Percentiles rank a stretch among this genome's conserved stretches.
Conservation (phyloP, 306 rosid genomes). For the Lathyrus tuberosus region DNA sequence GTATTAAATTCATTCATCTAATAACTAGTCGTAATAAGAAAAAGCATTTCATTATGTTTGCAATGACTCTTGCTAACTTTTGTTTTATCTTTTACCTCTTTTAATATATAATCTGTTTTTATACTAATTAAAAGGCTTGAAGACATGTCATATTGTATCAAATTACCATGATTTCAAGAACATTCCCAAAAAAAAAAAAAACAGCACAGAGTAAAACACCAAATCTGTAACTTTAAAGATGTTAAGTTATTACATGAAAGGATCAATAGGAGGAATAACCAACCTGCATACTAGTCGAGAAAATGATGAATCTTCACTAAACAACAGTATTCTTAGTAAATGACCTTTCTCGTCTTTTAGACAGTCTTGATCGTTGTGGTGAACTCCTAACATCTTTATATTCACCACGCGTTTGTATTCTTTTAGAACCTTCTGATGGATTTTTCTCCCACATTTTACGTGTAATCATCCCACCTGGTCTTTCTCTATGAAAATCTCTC, state of each 20-base stretch:
- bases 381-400: slow-evolving; percentile 28
- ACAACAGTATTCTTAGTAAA: slow-evolving; percentile 39
- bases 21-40: no score
- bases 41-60: no score
- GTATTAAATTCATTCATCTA: neutral
- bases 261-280: slow-evolving; percentile 32
- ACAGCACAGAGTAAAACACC: slow-evolving; percentile 1
- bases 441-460: slow-evolving; percentile 27
- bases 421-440: slow-evolving; percentile 32
- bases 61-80: no score
- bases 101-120: neutral
- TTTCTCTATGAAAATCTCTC: slow-evolving; percentile 42
- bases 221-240: slow-evolving; percentile 11
- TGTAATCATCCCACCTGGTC: slow-evolving; percentile 29
- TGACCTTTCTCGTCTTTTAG: slow-evolving; percentile 33
- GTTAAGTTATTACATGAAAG: slow-evolving; percentile 17
- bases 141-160: neutral
- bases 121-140: neutral
- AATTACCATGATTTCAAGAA: neutral
- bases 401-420: slow-evolving; percentile 29
- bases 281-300: slow-evolving; percentile 37
- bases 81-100: neutral
- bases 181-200: slow-evolving; percentile 2
- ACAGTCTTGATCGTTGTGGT: slow-evolving; percentile 35
- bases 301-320: slow-evolving; percentile 29